Base-by-base conservation (phyloP, 352 stramenopile species). In the Pythium rhizo-oryzae region DNA sequence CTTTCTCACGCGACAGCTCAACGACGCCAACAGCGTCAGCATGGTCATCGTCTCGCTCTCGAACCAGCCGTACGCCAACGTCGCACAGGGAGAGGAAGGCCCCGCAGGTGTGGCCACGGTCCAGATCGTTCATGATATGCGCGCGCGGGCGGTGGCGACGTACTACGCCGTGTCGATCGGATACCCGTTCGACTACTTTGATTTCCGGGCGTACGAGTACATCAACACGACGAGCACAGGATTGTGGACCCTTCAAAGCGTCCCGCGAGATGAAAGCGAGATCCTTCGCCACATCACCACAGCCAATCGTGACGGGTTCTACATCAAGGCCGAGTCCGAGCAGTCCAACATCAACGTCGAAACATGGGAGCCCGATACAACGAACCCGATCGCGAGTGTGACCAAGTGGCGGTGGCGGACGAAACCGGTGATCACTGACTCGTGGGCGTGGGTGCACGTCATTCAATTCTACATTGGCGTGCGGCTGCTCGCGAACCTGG, bases 381-480 rank as follows among this genome's bases (percentile, higher is more conserved):
- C 28, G 2, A 28, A 43, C 6, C 39, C 39, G 2, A 1, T 21
- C 1, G n/a, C 24, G 5, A 35, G 37, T 8, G 12, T 70, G n/a
- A 23, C 55, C 6, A 23, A 8, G 13, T 61, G 44, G 41, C 18
- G 18, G 16, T 84, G 74, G 74, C 25, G 70, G 12, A 71, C 66
- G 6, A 52, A 62, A 35, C 44, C 71, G 1, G 67, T 81, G 6
- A 39, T 83, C 0, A 66, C 56, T 2, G 75, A 85, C 53, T 75
- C 75, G 18, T 89, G 81, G 81, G 73, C 77, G 0, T 89, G 79
- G 81, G 71, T 78, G 12, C 81, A 87, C 23, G 64, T 71, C 0
- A 67, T 86, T n/a, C 79, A 89, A 39, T 18, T 79, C 4, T n/a
- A 75, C n/a, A 82, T 89, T 41, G 80, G 66, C 7, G 59, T 84